A percentile compares a stretch with the other conserved stretches of the same genome.
Evolutionary conservation across 2,329 filamentous ascomycete genomes (phyloP).

Genomic region (Penicillium frequentans): DNA sequence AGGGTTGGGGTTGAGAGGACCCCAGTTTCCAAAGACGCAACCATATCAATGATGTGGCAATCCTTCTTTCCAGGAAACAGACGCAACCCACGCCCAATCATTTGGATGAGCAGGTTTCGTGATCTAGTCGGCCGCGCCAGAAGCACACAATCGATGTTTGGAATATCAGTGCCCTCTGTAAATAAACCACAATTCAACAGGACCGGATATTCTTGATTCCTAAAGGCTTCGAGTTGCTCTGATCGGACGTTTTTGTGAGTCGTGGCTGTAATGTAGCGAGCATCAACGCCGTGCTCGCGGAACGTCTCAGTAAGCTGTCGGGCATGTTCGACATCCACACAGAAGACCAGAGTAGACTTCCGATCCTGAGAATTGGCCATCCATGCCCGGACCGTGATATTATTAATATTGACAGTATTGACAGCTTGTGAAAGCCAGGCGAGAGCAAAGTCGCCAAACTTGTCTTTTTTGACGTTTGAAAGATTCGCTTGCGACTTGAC

Average conservation of each 20-base stretch:
- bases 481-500: constrained; percentile 82
- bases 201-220: constrained; percentile 74
- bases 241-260: constrained; percentile 70
- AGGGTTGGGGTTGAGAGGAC: constrained; percentile 89
- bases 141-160: constrained; percentile 91
- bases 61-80: constrained; percentile 77
- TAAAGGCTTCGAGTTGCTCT: constrained; percentile 73
- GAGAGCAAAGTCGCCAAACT: constrained; percentile 75
- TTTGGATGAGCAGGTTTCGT: constrained; percentile 90
- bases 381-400: constrained; percentile 85
- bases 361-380: constrained; percentile 69
- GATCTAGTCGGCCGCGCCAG: constrained; percentile 87
- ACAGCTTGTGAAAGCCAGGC: constrained; percentile 77
- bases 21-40: constrained; percentile 77
- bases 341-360: constrained; percentile 89
- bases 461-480: constrained; percentile 63
- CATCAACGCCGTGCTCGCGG: constrained; percentile 74
- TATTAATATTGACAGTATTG: constrained; percentile 78
- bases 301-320: constrained; percentile 72
- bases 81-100: constrained; percentile 94
- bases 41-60: constrained; percentile 96
- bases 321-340: constrained; percentile 86
- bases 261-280: constrained; percentile 80
- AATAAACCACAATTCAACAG: constrained; percentile 95
- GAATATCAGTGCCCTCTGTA: constrained; percentile 96